Base-by-base conservation (phyloP, 768 basidiomycete species). In the Kwoniella pini region DNA sequence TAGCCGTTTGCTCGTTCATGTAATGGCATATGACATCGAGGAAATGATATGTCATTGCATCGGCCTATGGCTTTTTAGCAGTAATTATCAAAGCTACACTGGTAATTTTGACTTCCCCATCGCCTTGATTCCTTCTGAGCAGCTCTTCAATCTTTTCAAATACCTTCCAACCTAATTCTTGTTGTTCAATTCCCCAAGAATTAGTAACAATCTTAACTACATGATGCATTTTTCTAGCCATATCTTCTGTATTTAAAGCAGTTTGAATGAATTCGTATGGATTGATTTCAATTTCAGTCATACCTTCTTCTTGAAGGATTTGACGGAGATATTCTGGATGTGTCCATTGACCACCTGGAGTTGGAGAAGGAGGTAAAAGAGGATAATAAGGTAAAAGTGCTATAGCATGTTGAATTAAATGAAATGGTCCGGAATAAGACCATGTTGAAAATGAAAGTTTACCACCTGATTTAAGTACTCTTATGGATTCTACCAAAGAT, bases 171-270 rank as follows among this genome's bases (percentile, higher is more conserved):
- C 50, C 50, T 22, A 33, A 21, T 19, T 33, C 50, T 24, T 26
- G 27, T 39, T 17, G n/a, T 33, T 38, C 50, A 22, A n/a, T 6
- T 19, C 50, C 50, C 50, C 50, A 52, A 13, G n/a, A 22, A 3
- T 19, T 11, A n/a, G 50, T 52, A 15, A 33, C 10, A n/a, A 38
- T 33, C 19, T 17, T n/a, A 33, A 52, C 31, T 10, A 52, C 50
- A 33, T n/a, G 50, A 10, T 13, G n/a, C 50, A 52, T 52, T 26
- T 52, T 52, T 26, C 50, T 52, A n/a, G 50, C 27, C 50, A 52
- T 52, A 15, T 33, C 50, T 13, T 7, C 36, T 17, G 50, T 12
- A 11, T 17, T 19, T 13, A 17, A 13, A 3, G 50, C 50, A 9
- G 7, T 21, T 24, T 52, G 50, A 26, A 26, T 26, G n/a, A 52